Conservation (phyloP, 495 filamentous ascomycete species). For the Hypoxylon cercidicola region DNA sequence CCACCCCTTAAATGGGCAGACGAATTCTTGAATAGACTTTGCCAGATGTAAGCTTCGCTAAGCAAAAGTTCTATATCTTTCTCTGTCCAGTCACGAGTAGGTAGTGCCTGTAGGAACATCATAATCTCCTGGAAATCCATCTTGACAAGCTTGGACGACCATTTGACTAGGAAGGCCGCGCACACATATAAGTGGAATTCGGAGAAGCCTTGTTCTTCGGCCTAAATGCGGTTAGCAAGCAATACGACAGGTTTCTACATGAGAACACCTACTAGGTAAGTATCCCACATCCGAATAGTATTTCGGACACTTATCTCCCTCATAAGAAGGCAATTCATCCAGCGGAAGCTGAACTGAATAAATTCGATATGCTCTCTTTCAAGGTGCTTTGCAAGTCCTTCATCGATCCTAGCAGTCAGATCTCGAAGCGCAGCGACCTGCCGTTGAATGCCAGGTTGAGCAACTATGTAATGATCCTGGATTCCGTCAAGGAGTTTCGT, state of each 20-base stretch:
- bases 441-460: slow-evolving; percentile 94
- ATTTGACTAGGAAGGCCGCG: slow-evolving; percentile 98
- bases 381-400: slow-evolving; percentile 83
- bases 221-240: slow-evolving; percentile 60
- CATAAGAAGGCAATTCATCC: slow-evolving; percentile 99
- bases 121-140: slow-evolving; percentile 99
- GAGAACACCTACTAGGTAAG: slow-evolving; percentile 79
- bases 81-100: slow-evolving; percentile 95
- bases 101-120: slow-evolving; percentile 98
- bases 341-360: slow-evolving; percentile 98
- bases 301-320: slow-evolving; percentile 95
- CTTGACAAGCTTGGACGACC: slow-evolving; percentile 92
- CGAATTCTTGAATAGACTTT: slow-evolving; percentile 88
- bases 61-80: slow-evolving; percentile 96
- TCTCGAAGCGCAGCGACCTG: slow-evolving; percentile 90
- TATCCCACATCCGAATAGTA: slow-evolving; percentile 99
- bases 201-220: slow-evolving; percentile 97
- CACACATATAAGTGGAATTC: slow-evolving; percentile 98
- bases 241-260: neutral
- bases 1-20: slow-evolving; percentile 78
- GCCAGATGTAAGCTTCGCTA: slow-evolving; percentile 97
- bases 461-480: slow-evolving; percentile 98
- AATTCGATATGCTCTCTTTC: slow-evolving; percentile 94
- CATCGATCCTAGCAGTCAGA: slow-evolving; percentile 89
- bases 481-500: slow-evolving; percentile 97